phyloP scores from a whole-genome alignment of 2,329 filamentous ascomycete species.

The Alternaria sp. region DNA sequence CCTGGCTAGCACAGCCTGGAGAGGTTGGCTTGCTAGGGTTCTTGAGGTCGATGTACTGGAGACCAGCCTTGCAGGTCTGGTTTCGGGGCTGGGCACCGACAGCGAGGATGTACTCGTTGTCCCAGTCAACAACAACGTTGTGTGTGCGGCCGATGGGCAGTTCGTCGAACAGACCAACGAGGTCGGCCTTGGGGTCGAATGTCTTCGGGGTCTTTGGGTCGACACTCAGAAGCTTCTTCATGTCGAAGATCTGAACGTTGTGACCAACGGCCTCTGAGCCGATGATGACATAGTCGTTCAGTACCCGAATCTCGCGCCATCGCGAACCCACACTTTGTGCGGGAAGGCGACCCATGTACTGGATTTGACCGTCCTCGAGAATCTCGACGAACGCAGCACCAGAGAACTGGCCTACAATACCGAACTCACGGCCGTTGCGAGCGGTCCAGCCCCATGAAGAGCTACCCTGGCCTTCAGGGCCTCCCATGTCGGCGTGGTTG shows the following conservation, averaged over 20 bases:
- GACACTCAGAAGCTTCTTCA: conserved; percentile 54
- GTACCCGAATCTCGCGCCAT: conserved; percentile 60
- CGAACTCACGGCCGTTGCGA: conserved; percentile 59
- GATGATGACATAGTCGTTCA: conserved; percentile 54
- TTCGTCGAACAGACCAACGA: conserved; percentile 33
- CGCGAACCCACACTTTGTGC: conserved; percentile 51
- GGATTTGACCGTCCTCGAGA: conserved; percentile 55
- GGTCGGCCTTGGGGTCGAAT: conserved; percentile 38
- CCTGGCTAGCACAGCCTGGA: conserved; percentile 59
- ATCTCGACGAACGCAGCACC: conserved; percentile 62
- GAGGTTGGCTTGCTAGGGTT: conserved; percentile 60
- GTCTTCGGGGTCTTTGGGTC: conserved; percentile 38
- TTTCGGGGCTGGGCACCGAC: conserved; percentile 43
- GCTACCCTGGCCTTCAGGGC: conserved; percentile 48
- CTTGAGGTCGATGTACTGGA: conserved; percentile 65
- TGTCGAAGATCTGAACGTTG: conserved; percentile 56
- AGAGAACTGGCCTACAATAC: conserved; percentile 60
- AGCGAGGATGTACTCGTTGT: conserved; percentile 42
- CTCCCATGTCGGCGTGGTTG: conserved; percentile 61
- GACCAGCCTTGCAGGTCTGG: conserved; percentile 56
- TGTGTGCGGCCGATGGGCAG: conserved; percentile 47
- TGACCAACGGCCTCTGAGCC: conserved; percentile 56
- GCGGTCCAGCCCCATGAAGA: conserved; percentile 62
- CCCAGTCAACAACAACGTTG: conserved; percentile 46
- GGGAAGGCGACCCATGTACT: conserved; percentile 60